phyloP scores from a whole-genome alignment of 1,284 basidiomycete species.

The Apiotrichum siamense region DNA sequence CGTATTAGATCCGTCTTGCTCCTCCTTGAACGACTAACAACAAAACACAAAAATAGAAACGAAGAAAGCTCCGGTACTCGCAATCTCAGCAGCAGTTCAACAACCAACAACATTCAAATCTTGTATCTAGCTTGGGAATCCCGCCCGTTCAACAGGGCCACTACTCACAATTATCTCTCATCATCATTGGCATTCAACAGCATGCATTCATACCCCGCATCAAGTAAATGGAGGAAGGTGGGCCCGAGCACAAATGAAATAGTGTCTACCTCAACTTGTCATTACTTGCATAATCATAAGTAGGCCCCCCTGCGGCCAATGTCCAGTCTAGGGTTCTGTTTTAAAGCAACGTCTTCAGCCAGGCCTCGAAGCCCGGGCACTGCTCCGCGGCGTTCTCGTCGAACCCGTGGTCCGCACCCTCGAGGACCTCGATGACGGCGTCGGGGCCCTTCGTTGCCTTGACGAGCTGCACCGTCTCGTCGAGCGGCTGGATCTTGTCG shows the following conservation, averaged over 20 bases:
- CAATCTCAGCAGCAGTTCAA: too few species aligned
- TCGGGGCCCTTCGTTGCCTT: conserved; percentile 7
- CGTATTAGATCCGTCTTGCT: too few species aligned
- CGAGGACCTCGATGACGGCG: conserved; percentile 24
- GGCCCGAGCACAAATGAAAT: too few species aligned
- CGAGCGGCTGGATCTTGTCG: conserved; percentile 39
- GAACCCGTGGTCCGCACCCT: conserved; percentile 36
- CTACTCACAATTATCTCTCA: neutral
- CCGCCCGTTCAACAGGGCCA: conserved; percentile 6
- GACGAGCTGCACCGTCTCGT: conserved; percentile 29
- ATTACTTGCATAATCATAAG: too few species aligned
- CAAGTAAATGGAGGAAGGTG: neutral
- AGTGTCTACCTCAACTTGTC: too few species aligned
- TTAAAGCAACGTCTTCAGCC: conserved; percentile 23
- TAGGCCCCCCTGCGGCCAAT: too few species aligned
- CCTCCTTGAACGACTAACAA: too few species aligned
- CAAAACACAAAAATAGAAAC: too few species aligned
- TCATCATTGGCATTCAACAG: conserved; percentile 9
- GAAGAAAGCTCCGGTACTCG: too few species aligned
- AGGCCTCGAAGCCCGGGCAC: conserved; percentile 32
- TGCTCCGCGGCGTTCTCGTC: conserved; percentile 39
- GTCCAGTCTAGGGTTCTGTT: too few species aligned
- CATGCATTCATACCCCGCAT: conserved; percentile 6
- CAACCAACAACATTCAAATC: neutral
- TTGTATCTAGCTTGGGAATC: neutral